Percentiles rank a stretch among this genome's conserved stretches.
phyloP scores from a whole-genome alignment of 176 grass and related monocot species.

The Secale cereale region DNA sequence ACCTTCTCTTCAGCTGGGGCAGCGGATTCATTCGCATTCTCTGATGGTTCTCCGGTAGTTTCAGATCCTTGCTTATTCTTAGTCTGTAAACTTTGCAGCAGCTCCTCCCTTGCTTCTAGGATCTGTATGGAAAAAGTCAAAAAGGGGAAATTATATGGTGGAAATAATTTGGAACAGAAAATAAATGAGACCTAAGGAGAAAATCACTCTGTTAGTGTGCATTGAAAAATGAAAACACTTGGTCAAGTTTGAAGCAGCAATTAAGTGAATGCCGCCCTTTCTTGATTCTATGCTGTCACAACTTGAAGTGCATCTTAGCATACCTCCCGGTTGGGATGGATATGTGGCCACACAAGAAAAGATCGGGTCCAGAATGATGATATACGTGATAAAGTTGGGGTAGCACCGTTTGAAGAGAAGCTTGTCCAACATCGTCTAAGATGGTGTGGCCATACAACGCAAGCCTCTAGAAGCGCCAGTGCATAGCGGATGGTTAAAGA shows the following conservation, averaged over 20 bases:
- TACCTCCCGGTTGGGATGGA: not conserved
- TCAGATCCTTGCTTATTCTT: slow-evolving; percentile 35
- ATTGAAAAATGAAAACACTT: not conserved
- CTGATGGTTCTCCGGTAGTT: slow-evolving; percentile 15
- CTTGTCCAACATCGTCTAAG: too few relatives aligned
- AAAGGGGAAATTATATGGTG: not conserved
- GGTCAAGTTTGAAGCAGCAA: not conserved
- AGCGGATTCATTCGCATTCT: slow-evolving; percentile 1
- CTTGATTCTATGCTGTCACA: not conserved
- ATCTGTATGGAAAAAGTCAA: slow-evolving; percentile 37
- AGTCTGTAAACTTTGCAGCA: slow-evolving; percentile 47
- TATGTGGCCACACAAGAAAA: too few relatives aligned
- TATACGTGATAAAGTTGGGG: too few relatives aligned
- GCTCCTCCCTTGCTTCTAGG: slow-evolving; percentile 50
- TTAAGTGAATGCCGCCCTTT: not conserved
- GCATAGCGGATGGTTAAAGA: too few relatives aligned
- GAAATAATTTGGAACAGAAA: not conserved
- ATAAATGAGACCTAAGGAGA: not conserved
- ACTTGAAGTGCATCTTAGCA: not conserved
- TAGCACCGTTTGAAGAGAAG: too few relatives aligned
- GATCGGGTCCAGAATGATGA: too few relatives aligned
- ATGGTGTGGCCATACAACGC: too few relatives aligned
- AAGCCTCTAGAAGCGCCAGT: too few relatives aligned
- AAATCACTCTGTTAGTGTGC: not conserved
- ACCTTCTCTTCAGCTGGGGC: slow-evolving; percentile 42